A percentile compares a stretch with the other conserved stretches of the same genome.
These are phyloP conservation scores for Diaporthe ampelina DNA, from an alignment of 2,329 filamentous ascomycete genomes.

Conservation along the genomic window DNA sequence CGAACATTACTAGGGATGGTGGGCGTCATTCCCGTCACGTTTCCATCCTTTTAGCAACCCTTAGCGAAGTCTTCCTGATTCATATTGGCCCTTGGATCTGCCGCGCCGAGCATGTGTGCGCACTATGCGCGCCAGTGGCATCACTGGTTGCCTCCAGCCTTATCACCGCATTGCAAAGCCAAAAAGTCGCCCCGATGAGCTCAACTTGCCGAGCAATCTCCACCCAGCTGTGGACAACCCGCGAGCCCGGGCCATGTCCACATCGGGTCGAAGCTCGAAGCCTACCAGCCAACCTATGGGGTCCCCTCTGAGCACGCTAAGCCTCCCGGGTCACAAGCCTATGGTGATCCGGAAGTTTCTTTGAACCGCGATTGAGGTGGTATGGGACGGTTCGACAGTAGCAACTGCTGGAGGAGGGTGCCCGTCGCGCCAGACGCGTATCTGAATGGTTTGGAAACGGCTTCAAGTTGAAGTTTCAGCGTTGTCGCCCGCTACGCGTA, in stretches of 20 bases:
- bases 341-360: conserved; percentile 17
- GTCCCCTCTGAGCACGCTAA: conserved; percentile 1
- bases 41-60: background rate
- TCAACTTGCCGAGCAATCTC: conserved; percentile 25
- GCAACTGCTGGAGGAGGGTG: background rate
- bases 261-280: conserved; percentile 15
- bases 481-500: background rate
- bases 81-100: background rate
- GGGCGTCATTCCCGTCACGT: conserved; percentile 8
- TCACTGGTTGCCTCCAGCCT: background rate
- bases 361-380: background rate
- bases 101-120: background rate
- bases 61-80: background rate
- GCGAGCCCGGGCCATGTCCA: conserved; percentile 20
- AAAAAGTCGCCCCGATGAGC: background rate
- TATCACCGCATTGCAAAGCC: background rate
- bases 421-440: conserved; percentile 14
- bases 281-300: conserved; percentile 9
- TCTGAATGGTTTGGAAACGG: conserved; percentile 17
- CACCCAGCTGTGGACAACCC: background rate
- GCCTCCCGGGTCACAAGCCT: conserved; percentile 24
- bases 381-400: background rate
- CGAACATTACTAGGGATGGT: background rate
- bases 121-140: background rate
- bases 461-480: conserved; percentile 29